A percentile compares a stretch with the other conserved stretches of the same genome.
These are phyloP conservation scores for Tagetes patula DNA, from an alignment of 129 eudicot genomes.

Conservation along the genomic window DNA sequence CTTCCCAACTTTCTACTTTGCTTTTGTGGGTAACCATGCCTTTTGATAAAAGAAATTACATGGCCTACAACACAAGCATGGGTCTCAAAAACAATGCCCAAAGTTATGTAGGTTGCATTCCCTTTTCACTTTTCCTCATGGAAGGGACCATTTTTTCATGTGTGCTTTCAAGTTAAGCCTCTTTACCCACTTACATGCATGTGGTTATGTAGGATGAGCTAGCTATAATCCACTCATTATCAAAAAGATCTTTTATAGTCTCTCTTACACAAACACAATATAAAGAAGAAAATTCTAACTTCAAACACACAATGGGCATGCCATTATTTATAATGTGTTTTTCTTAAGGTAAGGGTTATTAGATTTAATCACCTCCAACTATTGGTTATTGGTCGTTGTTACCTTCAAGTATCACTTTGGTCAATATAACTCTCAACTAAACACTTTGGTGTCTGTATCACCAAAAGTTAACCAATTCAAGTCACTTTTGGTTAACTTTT, in stretches of 20 bases:
- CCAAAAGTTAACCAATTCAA: too few relatives aligned
- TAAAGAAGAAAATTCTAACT: not conserved
- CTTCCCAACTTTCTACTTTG: constrained; percentile 26
- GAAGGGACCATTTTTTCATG: constrained; percentile 45
- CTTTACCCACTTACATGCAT: constrained; percentile 35
- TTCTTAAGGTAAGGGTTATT: not conserved
- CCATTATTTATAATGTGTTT: not conserved
- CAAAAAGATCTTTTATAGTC: not conserved
- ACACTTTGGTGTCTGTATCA: too few relatives aligned
- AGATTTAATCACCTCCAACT: too few relatives aligned
- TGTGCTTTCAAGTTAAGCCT: constrained; percentile 40
- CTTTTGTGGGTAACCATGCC: constrained; percentile 29
- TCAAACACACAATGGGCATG: not conserved
- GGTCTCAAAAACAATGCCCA: constrained; percentile 33
- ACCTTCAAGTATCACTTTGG: too few relatives aligned
- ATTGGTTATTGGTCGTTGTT: too few relatives aligned
- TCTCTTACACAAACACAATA: not conserved
- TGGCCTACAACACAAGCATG: constrained; percentile 41
- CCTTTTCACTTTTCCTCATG: constrained; percentile 36
- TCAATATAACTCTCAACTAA: too few relatives aligned
- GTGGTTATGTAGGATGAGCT: constrained; percentile 33
- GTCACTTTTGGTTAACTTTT: too few relatives aligned
- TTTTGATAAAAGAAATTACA: constrained; percentile 39
- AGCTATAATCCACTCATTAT: constrained; percentile 25
- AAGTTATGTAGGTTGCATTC: constrained; percentile 28